Conservation (phyloP, 73 alveolate species). For the Paramecium tetraurelia region DNA sequence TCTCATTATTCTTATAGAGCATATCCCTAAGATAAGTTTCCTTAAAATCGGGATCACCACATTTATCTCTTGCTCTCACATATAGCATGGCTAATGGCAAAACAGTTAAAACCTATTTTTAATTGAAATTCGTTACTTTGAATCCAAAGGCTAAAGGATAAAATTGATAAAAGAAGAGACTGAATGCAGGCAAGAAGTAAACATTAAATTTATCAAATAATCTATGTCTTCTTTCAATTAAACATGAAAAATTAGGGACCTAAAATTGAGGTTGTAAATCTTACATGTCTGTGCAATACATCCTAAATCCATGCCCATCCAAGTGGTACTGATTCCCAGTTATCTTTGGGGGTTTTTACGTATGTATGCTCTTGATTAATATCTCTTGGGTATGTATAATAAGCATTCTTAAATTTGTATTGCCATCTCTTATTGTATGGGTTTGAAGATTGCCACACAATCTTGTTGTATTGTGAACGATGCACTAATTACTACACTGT, state of each 20-base stretch:
- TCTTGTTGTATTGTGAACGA: constrained; percentile 47
- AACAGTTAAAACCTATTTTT: constrained; percentile 42
- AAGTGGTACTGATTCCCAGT: constrained; percentile 53
- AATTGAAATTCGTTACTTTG: constrained; percentile 21
- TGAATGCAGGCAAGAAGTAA: constrained; percentile 51
- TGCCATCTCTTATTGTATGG: constrained; percentile 69
- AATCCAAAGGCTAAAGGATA: constrained; percentile 56
- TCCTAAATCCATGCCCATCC: constrained; percentile 60
- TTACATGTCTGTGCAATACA: constrained; percentile 54
- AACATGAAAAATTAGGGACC: constrained; percentile 39
- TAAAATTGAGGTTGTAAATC: neutral
- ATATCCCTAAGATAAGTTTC: constrained; percentile 71
- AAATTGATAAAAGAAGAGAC: constrained; percentile 50
- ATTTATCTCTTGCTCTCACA: constrained; percentile 62
- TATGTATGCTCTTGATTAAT: constrained; percentile 57
- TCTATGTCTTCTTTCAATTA: constrained; percentile 64
- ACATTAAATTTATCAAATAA: constrained; percentile 60
- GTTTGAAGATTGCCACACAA: constrained; percentile 43
- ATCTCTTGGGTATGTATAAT: constrained; percentile 64
- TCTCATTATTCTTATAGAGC: constrained; percentile 75
- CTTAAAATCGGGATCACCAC: constrained; percentile 63
- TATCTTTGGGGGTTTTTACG: constrained; percentile 56
- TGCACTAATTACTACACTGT: neutral
- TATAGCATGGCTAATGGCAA: constrained; percentile 54
- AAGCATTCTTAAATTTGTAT: constrained; percentile 59